phyloP scores from a whole-genome alignment of 1,139 yeast genomes.

The Zygosaccharomyces sapae region DNA sequence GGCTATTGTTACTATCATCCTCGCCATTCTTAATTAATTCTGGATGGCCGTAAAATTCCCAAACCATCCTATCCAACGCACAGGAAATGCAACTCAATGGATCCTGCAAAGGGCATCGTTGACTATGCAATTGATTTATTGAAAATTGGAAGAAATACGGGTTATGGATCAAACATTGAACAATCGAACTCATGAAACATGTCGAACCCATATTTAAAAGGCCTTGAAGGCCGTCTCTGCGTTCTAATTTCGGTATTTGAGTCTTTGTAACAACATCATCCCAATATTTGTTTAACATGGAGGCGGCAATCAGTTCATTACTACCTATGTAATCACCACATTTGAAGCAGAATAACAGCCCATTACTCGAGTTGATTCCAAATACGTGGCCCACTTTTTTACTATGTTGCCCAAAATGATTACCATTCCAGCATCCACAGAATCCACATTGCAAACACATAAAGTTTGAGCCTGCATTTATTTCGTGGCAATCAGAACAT shows the following conservation, averaged over 20 bases:
- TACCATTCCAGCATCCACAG: conserved; percentile 62
- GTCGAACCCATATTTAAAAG: conserved; percentile 93
- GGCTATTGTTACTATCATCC: conserved; percentile 29
- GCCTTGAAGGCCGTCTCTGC: conserved; percentile 76
- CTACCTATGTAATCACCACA: conserved; percentile 73
- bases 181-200: conserved; percentile 87
- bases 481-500: conserved; percentile 32
- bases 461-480: conserved; percentile 47
- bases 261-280: conserved; percentile 36
- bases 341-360: conserved; percentile 67
- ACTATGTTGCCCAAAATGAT: conserved; percentile 63
- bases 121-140: conserved; percentile 40
- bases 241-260: conserved; percentile 51
- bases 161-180: conserved; percentile 83
- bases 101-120: conserved; percentile 26
- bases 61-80: conserved; percentile 72
- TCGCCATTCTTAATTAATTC: conserved; percentile 1
- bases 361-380: conserved; percentile 48
- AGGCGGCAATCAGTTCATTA: conserved; percentile 24
- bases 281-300: conserved; percentile 29
- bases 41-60: conserved; percentile 42
- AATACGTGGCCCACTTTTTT: conserved; percentile 62
- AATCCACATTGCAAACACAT: conserved; percentile 83
- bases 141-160: conserved; percentile 78
- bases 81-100: conserved; percentile 64